These are phyloP conservation scores for Diaporthe sp. DNA, from an alignment of 2,329 filamentous ascomycete genomes.

Conservation along the genomic window DNA sequence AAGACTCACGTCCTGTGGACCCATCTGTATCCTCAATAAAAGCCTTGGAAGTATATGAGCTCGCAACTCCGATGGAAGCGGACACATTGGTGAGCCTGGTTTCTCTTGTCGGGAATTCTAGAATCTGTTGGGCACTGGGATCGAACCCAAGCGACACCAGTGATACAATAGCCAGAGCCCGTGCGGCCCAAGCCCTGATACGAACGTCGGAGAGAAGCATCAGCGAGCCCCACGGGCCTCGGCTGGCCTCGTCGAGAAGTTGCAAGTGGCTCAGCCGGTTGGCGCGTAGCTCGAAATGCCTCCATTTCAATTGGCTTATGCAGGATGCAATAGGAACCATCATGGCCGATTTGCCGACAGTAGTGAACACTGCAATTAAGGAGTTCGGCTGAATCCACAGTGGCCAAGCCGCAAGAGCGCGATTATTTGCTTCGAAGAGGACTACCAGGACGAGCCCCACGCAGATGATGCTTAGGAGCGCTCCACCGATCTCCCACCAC, in stretches of 20 bases:
- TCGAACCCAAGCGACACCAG: conserved; percentile 42
- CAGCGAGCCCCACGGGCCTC: conserved; percentile 46
- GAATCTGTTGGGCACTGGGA: conserved; percentile 43
- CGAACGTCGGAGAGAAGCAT: conserved; percentile 18
- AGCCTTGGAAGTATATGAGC: conserved; percentile 33
- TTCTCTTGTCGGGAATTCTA: conserved; percentile 35
- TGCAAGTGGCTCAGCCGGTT: conserved; percentile 44
- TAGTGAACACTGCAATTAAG: conserved; percentile 44
- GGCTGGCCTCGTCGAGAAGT: conserved; percentile 45
- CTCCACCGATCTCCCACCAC: conserved; percentile 38
- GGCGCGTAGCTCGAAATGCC: conserved; percentile 39
- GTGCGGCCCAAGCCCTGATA: conserved; percentile 18
- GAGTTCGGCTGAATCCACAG: conserved; percentile 41
- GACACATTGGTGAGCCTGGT: neutral
- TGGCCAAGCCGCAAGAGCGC: conserved; percentile 28
- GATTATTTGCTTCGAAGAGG: conserved; percentile 19
- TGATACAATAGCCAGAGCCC: conserved; percentile 39
- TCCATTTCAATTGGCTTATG: conserved; percentile 46
- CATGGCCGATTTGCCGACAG: conserved; percentile 43
- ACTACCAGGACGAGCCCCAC: conserved; percentile 36
- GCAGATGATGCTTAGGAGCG: conserved; percentile 36
- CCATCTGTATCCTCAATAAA: neutral
- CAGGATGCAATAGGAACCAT: conserved; percentile 44
- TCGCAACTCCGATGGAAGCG: conserved; percentile 28
- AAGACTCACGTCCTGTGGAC: neutral